Base-by-base conservation (phyloP, 495 filamentous ascomycete species). In the Aspergillus kassunensis region DNA sequence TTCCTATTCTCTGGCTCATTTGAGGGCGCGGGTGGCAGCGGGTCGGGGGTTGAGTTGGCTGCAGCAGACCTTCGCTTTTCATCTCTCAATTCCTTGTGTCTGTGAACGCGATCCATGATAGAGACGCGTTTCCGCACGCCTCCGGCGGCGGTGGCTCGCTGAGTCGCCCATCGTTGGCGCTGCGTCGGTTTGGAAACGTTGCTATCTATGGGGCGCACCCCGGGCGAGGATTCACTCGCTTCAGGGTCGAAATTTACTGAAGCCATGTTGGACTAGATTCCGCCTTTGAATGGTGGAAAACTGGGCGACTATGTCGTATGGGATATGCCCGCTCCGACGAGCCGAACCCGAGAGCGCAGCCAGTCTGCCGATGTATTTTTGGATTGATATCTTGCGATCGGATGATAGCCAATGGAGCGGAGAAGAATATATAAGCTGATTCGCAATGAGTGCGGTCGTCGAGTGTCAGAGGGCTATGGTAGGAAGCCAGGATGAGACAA, bases 111-210 rank as follows among this genome's bases (percentile, higher is more conserved):
- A 56, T 87, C 80, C 63, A 89, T 85, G 56, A 99, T 85, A 48
- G 89, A 92, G 41, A 87, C 77, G 51, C 93, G 86, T 75, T 97
- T 97, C 62, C 79, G 73, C 60, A 81, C 68, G 27, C 84, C 88
- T 64, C 84, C 86, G 68, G 82, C 74, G 52, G 87, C 85, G 45
- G 80, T 84, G 55, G 84, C 77, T 61, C 89, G 85, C 56, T 89
- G 89, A 24, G 93, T 97, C 48, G 93, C 93, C 93, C 93, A 99
- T 84, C 95, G 77, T 62, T 90, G 83, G 62, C 89, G 76, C 70
- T 88, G 85, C 24, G 78, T 79, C 10, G 82, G 81, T 54, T 77
- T 77, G 20, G 77, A 79, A 53, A 80, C 68, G 57, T 78, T 74
- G 47, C 75, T 82, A 52, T 64, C 73, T 46, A 62, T 58, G 53